Percentiles rank a stretch among this genome's conserved stretches.
These are phyloP conservation scores for Leccinum ochraceum DNA, from an alignment of 768 basidiomycete genomes.

Conservation along the genomic window DNA sequence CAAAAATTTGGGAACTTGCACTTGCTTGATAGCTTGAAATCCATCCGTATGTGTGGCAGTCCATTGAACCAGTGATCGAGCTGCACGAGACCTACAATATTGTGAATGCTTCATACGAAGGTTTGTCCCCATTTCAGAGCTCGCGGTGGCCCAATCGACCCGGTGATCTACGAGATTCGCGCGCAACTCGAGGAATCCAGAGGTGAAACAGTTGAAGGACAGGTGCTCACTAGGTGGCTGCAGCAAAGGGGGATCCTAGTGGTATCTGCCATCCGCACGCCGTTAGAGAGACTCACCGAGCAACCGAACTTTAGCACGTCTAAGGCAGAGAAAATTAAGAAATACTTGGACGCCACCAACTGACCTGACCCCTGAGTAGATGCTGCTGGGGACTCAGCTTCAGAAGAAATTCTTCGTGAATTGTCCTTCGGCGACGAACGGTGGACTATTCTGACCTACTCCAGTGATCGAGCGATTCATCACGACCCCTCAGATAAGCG, in stretches of 20 bases:
- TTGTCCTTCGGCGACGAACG: no score
- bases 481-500: neutral
- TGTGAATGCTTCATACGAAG: slow-evolving; percentile 6
- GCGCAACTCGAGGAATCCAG: slow-evolving; percentile 3
- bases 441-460: neutral
- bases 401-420: slow-evolving; percentile 7
- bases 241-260: slow-evolving; percentile 5
- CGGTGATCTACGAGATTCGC: neutral
- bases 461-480: neutral
- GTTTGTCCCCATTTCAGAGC: slow-evolving; percentile 2
- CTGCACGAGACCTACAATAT: slow-evolving; percentile 3
- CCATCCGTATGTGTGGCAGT: slow-evolving; percentile 9
- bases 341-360: slow-evolving; percentile 1
- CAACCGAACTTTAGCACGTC: neutral
- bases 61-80: slow-evolving; percentile 2
- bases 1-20: neutral
- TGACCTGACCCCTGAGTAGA: slow-evolving; percentile 4
- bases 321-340: neutral
- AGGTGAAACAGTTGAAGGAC: slow-evolving; percentile 3
- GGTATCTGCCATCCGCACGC: neutral
- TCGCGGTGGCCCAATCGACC: neutral
- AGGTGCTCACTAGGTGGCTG: slow-evolving; percentile 5
- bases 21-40: neutral
- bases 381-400: neutral
- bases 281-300: neutral